Base-by-base conservation (phyloP, 257 asterid species). In the Jacaranda copaia region DNA sequence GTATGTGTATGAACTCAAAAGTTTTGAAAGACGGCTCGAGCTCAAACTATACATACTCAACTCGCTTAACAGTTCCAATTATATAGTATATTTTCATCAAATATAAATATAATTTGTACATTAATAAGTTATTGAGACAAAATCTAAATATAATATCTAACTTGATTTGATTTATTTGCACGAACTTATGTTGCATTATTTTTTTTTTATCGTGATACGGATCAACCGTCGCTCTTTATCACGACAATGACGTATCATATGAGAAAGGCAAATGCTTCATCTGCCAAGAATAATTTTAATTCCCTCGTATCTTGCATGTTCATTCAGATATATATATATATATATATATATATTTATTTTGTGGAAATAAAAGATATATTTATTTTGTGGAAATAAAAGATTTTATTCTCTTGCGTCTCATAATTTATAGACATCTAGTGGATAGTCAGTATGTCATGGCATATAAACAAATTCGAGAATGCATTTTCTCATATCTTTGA, bases 391-490 rank as follows among this genome's bases (percentile, higher is more conserved):
- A 52, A 3, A 58, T 6, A 56, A n/a, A 46, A 70, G 62, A 61
- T 36, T 71, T 71, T 71, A 35, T 55, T 71, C 66, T 70, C 35
- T 51, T 25, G 51, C 25, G 38, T 60, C 66, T 71, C 58, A 40
- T 35, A 70, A 36, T 35, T 70, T 35, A 25, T 55, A n/a, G 2
- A 40, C 14, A n/a, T 10, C 63, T 15, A 70, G 49, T 52, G 15
- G 49, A 52, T 13, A 2, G n/a, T 35, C 58, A 19, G 5, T 20
- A 58, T 58, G 3, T 20, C 45, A 25, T 40, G 3, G 5, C 45
- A 39, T 39, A 39, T n/a, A 25, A 25, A 55, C n/a, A 8, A n/a
- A 15, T 6, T 55, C 25, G 16, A 55, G 63, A 57, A 16, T 19
- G 12, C 25, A 57, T 13, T 19, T 18, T 57, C 25, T 57, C 1